phyloP scores from a whole-genome alignment of 2,329 filamentous ascomycete genomes.

The Tolypocladium ophioglossoides region DNA sequence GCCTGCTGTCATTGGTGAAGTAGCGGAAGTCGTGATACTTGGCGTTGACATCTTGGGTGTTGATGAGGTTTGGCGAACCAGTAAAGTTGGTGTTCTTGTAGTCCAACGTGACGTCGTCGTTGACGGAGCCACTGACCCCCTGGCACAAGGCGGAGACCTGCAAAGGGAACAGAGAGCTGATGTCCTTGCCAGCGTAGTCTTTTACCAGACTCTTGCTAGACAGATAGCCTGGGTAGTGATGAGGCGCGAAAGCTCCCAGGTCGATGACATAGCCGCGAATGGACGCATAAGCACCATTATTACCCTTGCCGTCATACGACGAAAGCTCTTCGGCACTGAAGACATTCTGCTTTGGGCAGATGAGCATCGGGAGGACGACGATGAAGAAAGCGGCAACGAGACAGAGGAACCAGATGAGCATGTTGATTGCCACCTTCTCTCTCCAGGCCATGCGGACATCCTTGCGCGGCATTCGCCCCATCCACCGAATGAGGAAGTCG shows the following conservation, averaged over 20 bases:
- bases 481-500: conserved; percentile 64
- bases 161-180: conserved; percentile 82
- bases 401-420: conserved; percentile 90
- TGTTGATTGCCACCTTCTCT: conserved; percentile 95
- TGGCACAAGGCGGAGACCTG: conserved; percentile 89
- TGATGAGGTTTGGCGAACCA: conserved; percentile 54
- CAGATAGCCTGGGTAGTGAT: conserved; percentile 60
- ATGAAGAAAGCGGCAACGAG: conserved; percentile 76
- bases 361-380: conserved; percentile 72
- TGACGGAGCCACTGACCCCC: conserved; percentile 54
- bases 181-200: conserved; percentile 71
- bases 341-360: conserved; percentile 87
- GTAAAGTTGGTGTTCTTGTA: conserved; percentile 70
- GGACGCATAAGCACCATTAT: conserved; percentile 55
- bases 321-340: conserved; percentile 71
- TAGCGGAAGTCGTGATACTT: conserved; percentile 89
- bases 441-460: conserved; percentile 91
- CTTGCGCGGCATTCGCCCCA: conserved; percentile 83
- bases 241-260: conserved; percentile 58
- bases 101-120: conserved; percentile 70
- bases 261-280: conserved; percentile 89
- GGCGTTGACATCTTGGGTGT: conserved; percentile 58
- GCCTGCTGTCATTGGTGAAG: conserved; percentile 69
- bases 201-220: conserved; percentile 53
- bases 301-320: conserved; percentile 60